Base-by-base conservation (phyloP, 768 basidiomycete genomes). In the Lactifluus volemus region DNA sequence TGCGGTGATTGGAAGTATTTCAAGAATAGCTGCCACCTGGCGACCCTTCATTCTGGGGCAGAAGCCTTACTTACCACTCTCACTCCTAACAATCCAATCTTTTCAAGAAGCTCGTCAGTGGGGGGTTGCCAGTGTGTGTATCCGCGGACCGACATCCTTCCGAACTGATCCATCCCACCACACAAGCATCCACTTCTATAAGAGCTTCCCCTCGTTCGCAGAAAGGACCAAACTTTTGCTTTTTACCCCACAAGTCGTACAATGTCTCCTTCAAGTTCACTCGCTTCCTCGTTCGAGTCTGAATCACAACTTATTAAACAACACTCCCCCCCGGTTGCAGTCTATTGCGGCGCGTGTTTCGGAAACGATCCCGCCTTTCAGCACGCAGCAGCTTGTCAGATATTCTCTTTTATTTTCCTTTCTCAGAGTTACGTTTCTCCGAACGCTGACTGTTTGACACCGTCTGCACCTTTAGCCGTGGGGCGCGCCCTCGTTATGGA, bases 261-360 rank as follows among this genome's bases (percentile, higher is more conserved):
- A 10, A 61, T 51, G 54, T 51, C 54, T 6, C 44, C 34, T 29
- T 34, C 25, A 25, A 25, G 25, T 25, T 25, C 54, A 19, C 15
- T 12, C 12, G 0, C 17, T n/a, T 44, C 15, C 7, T 11, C 10
- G 11, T 30, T 44, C 32, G 32, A 34, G 14, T 15, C 30, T 14
- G 5, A 29, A 15, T 12, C 19, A 32, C 17, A 32, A 7, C 36
- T 10, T 19, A 12, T 41, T 10, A 17, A 36, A 32, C 17, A 32
- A 7, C 42, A 6, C 29, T 12, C 42, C 15, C 36, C n/a, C 10
- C 79, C 81, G 6, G 78, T 90, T n/a, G 85, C 88, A 3, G 91
- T 93, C 5, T 93, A 88, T 68, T 96, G 94, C 69, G 94, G 84
- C 8, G 88, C 92, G 0, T 88, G 84, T 0, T 67, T 78, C 0